A percentile compares a stretch with the other conserved stretches of the same genome.
These are phyloP conservation scores for Colletotrichum sp. DNA, from an alignment of 2,329 filamentous ascomycete genomes.

Conservation along the genomic window DNA sequence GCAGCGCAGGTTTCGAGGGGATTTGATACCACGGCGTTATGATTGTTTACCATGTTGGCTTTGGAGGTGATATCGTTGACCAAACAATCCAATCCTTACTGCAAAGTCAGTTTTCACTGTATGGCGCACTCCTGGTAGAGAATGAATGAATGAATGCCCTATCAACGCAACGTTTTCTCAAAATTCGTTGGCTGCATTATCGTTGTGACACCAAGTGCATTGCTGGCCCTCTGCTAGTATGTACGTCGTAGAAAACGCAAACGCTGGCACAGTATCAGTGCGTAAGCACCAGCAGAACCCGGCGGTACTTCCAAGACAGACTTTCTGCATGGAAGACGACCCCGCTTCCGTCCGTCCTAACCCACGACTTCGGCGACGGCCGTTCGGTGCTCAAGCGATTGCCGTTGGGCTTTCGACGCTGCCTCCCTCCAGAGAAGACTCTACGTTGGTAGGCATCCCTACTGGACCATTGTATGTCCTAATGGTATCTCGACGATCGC, in stretches of 20 bases:
- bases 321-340: background rate
- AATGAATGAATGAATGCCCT: background rate
- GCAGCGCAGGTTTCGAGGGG: background rate
- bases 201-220: background rate
- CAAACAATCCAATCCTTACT: background rate
- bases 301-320: background rate
- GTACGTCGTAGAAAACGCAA: background rate
- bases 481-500: background rate
- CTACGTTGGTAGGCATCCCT: background rate
- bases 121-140: background rate
- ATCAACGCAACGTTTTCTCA: background rate
- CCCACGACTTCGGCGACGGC: background rate
- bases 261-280: background rate
- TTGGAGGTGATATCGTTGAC: background rate
- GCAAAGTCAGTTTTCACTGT: background rate
- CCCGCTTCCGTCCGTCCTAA: constrained; percentile 10
- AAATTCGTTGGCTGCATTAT: background rate
- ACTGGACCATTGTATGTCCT: background rate
- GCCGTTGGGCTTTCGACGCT: background rate
- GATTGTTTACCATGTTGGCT: background rate
- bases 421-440: background rate
- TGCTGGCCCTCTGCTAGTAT: background rate
- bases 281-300: background rate
- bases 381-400: background rate
- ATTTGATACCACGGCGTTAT: constrained; percentile 15